Conservation (phyloP, 148 eudicot genomes). For the Heliamphora exappendiculata region DNA sequence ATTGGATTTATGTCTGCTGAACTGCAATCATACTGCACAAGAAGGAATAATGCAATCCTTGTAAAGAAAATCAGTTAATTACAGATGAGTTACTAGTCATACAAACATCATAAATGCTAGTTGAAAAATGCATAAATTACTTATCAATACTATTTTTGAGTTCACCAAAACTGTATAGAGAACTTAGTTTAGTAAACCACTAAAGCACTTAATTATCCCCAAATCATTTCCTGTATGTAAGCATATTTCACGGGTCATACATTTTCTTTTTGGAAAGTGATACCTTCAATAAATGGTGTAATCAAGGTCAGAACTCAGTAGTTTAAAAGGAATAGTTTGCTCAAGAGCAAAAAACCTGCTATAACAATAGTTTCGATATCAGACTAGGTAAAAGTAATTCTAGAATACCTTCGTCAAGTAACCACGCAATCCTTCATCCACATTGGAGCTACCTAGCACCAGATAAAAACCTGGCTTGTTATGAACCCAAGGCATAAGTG, state of each 20-base stretch:
- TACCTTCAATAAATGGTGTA: neutral
- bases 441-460: slow-evolving; percentile 93
- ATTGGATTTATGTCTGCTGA: slow-evolving; percentile 97
- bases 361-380: neutral
- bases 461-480: slow-evolving; percentile 83
- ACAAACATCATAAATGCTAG: neutral
- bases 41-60: neutral
- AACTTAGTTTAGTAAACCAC: neutral
- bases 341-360: slow-evolving; percentile 3
- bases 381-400: neutral
- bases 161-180: neutral
- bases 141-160: neutral
- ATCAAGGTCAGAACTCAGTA: neutral
- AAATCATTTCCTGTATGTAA: too few relatives aligned
- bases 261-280: neutral
- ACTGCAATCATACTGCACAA: slow-evolving; percentile 88
- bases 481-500: slow-evolving; percentile 97
- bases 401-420: slow-evolving; percentile 78
- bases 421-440: slow-evolving; percentile 96
- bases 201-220: neutral
- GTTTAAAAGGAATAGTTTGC: neutral
- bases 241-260: neutral
- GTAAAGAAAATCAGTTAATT: neutral
- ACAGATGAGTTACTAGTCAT: neutral
- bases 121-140: neutral